phyloP scores from a whole-genome alignment of 129 eudicot genomes.

The Smallanthus sonchifolius region DNA sequence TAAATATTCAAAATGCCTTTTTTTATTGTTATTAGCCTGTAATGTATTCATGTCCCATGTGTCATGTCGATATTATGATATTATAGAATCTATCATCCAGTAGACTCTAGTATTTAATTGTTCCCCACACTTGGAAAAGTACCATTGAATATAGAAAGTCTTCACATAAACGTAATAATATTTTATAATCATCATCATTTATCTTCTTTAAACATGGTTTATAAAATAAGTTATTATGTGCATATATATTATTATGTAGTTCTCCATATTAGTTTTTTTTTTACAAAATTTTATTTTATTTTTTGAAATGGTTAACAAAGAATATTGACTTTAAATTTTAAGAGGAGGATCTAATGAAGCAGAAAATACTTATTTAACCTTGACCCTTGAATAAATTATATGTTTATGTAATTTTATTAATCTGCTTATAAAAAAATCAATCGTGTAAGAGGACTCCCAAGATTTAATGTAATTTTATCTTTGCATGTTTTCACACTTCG shows the following conservation, averaged over 20 bases:
- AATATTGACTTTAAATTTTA: too few species aligned
- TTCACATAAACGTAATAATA: constrained; percentile 8
- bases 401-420: background rate
- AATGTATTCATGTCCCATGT: constrained; percentile 21
- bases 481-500: too few species aligned
- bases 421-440: background rate
- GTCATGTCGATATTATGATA: background rate
- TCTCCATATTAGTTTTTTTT: background rate
- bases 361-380: background rate
- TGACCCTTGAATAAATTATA: background rate
- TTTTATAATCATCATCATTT: background rate
- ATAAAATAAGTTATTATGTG: background rate
- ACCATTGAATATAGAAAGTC: constrained; percentile 9
- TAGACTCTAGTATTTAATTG: constrained; percentile 21
- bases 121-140: constrained; percentile 23
- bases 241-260: background rate
- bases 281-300: background rate
- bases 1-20: background rate
- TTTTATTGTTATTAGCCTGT: background rate
- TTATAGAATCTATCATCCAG: constrained; percentile 5
- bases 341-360: background rate
- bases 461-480: too few species aligned
- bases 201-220: background rate
- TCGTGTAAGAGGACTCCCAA: too few species aligned
- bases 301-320: background rate